A percentile compares a stretch with the other conserved stretches of the same genome.
Conservation (phyloP, 2,329 filamentous ascomycete genomes). For the Colletotrichum viniferum region DNA sequence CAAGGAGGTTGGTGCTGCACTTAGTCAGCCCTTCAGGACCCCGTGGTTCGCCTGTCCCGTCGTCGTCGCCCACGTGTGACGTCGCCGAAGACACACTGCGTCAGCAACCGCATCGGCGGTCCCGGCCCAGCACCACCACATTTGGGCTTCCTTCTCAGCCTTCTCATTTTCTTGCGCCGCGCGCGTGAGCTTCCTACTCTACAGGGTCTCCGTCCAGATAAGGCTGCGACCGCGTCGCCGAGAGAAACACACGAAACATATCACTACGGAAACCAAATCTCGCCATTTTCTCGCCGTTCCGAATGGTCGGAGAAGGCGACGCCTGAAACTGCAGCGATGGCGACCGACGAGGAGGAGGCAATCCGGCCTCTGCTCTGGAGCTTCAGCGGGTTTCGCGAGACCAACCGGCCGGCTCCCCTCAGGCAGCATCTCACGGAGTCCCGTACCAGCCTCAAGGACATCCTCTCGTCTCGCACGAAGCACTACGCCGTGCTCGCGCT, state of each 20-base stretch:
- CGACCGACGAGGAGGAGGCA: constrained; percentile 11
- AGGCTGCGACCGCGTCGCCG: not conserved
- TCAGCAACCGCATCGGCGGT: constrained; percentile 16
- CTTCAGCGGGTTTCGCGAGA: constrained; percentile 19
- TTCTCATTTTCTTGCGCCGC: not conserved
- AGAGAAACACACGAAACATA: not conserved
- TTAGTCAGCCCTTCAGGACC: constrained; percentile 10
- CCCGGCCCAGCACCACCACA: not conserved
- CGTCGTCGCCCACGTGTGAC: constrained; percentile 15
- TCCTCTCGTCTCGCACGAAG: constrained; percentile 39
- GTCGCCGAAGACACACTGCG: constrained; percentile 15
- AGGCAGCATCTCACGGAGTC: constrained; percentile 16
- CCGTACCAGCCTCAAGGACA: constrained; percentile 6
- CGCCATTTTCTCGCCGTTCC: not conserved
- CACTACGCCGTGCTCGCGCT: constrained; percentile 49
- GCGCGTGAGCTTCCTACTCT: not conserved
- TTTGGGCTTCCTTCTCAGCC: not conserved
- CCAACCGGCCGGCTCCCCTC: constrained; percentile 8
- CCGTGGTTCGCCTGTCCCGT: not conserved
- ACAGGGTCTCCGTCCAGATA: not conserved
- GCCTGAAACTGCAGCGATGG: not conserved
- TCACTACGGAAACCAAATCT: not conserved
- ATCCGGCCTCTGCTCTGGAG: constrained; percentile 15
- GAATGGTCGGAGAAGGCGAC: not conserved
- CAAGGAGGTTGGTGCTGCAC: not conserved